Conservation (phyloP, 768 basidiomycete genomes). For the Xerocomus brunneocitrinus region DNA sequence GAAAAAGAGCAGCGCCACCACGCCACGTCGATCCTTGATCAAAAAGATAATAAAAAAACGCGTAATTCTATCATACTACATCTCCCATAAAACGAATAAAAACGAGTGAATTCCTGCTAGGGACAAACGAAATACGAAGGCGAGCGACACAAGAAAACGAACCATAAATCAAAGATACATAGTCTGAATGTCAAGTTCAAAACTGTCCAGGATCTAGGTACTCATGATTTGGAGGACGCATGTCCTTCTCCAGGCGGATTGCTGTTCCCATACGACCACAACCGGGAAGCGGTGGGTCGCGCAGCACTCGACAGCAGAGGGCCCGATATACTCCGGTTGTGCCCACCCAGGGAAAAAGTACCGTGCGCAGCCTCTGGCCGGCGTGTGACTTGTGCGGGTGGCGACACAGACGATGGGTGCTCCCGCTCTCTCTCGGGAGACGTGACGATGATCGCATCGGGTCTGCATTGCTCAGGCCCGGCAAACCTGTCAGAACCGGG, state of each 20-base stretch:
- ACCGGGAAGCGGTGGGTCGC: conserved; percentile 16
- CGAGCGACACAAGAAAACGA: conserved; percentile 22
- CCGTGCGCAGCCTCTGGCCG: conserved; percentile 35
- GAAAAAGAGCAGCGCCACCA: background rate
- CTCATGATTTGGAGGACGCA: too few relatives aligned
- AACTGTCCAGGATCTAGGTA: too few relatives aligned
- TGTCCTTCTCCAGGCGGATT: conserved; percentile 7
- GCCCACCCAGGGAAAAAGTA: conserved; percentile 18
- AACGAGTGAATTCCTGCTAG: background rate
- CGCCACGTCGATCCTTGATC: background rate
- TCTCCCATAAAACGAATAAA: conserved; percentile 24
- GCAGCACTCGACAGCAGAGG: conserved; percentile 12
- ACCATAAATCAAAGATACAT: conserved; percentile 28
- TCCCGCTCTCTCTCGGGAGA: conserved; percentile 38
- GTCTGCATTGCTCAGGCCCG: conserved; percentile 22
- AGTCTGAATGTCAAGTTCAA: conserved; percentile 9
- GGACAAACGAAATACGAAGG: conserved; percentile 17
- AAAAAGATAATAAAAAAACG: background rate
- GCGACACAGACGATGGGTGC: conserved; percentile 36
- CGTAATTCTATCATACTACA: conserved; percentile 19
- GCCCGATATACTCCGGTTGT: conserved; percentile 16
- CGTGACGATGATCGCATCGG: conserved; percentile 19
- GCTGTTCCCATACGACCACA: conserved; percentile 19
- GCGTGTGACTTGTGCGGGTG: conserved; percentile 44
- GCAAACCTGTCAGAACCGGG: conserved; percentile 23